These are phyloP conservation scores for Lasiodiplodia theobromae DNA, from an alignment of 2,329 filamentous ascomycete genomes.

Conservation along the genomic window DNA sequence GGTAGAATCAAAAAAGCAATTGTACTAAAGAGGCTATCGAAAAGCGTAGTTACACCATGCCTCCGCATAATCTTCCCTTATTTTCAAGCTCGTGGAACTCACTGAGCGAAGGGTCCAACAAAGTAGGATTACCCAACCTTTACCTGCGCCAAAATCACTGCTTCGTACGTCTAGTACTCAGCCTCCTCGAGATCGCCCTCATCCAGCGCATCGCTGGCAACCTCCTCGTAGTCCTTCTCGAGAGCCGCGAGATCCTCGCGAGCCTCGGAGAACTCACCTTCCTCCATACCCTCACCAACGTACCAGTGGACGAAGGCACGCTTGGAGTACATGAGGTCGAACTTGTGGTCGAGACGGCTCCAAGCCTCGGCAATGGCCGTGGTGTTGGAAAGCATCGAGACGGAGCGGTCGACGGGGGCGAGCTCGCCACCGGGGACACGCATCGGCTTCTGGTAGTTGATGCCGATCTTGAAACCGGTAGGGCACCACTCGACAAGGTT, in stretches of 20 bases:
- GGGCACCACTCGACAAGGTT: conserved; percentile 99
- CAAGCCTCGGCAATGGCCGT: conserved; percentile 98
- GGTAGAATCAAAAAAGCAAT: not conserved
- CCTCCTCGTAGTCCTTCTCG: conserved; percentile 98
- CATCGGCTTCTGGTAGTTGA: conserved; percentile 98
- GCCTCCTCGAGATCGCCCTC: conserved; percentile 84
- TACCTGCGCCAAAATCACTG: conserved; percentile 17
- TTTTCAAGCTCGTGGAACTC: conserved; percentile 22
- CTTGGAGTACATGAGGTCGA: conserved; percentile 99
- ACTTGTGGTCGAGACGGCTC: conserved; percentile 95
- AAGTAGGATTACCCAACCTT: conserved; percentile 26
- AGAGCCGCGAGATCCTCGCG: conserved; percentile 97
- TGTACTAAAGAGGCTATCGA: conserved; percentile 25
- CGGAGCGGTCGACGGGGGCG: conserved; percentile 96
- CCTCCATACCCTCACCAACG: conserved; percentile 99
- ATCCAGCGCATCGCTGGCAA: conserved; percentile 91
- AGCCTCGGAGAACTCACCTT: conserved; percentile 99
- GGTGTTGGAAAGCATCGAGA: conserved; percentile 99
- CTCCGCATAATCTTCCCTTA: conserved; percentile 24
- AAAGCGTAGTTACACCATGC: conserved; percentile 26
- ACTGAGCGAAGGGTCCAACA: conserved; percentile 23
- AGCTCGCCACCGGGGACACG: conserved; percentile 96
- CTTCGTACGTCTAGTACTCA: conserved; percentile 75
- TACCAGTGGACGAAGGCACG: conserved; percentile 99
- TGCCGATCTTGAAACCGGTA: conserved; percentile 99